phyloP scores from a whole-genome alignment of 495 filamentous ascomycete species.

The Cenococcum geophilum region DNA sequence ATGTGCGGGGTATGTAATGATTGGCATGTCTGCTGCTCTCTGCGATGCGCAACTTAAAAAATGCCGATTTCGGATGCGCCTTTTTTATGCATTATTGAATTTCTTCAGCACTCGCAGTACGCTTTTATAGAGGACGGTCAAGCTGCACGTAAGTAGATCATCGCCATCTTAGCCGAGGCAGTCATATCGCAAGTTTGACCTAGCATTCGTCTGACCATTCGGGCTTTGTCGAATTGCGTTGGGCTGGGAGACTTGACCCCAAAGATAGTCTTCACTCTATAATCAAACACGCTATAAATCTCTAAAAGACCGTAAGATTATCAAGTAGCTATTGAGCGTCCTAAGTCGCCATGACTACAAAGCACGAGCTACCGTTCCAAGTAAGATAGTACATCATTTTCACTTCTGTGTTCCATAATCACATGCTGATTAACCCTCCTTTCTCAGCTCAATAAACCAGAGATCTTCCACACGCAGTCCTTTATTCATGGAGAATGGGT shows the following conservation, averaged over 20 bases:
- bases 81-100: not conserved
- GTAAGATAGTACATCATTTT: constrained; percentile 5
- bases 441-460: constrained; percentile 51
- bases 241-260: not conserved
- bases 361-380: constrained; percentile 13
- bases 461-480: constrained; percentile 52
- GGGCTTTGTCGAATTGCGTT: not conserved
- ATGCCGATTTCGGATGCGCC: not conserved
- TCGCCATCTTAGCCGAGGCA: not conserved
- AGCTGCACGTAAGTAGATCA: not conserved
- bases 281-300: too few relatives aligned
- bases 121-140: not conserved
- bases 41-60: not conserved
- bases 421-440: not conserved
- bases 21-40: not conserved
- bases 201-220: not conserved
- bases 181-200: not conserved
- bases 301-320: too few relatives aligned
- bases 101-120: not conserved
- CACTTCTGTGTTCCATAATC: not conserved
- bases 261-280: too few relatives aligned
- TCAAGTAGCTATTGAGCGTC: too few relatives aligned
- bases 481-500: constrained; percentile 59
- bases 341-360: not conserved
- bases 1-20: not conserved